A percentile compares a stretch with the other conserved stretches of the same genome.
These are phyloP conservation scores for Coemansia sp. DNA, from an alignment of 192 early-diverging fungal genomes.

Conservation along the genomic window DNA sequence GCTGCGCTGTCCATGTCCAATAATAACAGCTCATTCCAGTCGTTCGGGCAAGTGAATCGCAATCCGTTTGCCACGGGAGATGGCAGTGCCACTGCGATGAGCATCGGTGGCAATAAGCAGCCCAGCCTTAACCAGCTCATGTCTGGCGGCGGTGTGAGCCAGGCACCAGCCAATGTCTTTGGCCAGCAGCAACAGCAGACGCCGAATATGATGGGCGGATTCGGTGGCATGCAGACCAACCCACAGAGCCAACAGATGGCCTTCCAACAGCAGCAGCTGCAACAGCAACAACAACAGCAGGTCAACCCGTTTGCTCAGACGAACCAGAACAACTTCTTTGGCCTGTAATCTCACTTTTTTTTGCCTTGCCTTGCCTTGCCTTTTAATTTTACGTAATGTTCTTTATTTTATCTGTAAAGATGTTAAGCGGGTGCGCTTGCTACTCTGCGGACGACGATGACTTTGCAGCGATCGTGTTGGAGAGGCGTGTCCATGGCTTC, in stretches of 20 bases:
- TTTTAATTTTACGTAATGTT: neutral
- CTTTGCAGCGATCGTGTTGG: slow-evolving; percentile 30
- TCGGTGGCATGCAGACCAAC: neutral
- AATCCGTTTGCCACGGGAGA: slow-evolving; percentile 47
- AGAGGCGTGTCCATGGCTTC: slow-evolving; percentile 40
- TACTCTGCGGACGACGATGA: slow-evolving; percentile 25
- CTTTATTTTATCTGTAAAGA: neutral
- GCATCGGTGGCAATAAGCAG: slow-evolving; percentile 6
- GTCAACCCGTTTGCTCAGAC: slow-evolving; percentile 42
- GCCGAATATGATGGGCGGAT: slow-evolving; percentile 13
- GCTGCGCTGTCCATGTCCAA: slow-evolving; percentile 26
- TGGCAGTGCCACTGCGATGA: neutral
- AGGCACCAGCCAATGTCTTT: slow-evolving; percentile 11
- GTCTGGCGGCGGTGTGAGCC: slow-evolving; percentile 12
- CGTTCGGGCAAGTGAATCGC: slow-evolving; percentile 49
- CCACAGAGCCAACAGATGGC: slow-evolving; percentile 18
- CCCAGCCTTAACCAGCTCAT: slow-evolving; percentile 52
- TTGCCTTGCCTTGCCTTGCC: neutral
- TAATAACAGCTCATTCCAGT: slow-evolving; percentile 18
- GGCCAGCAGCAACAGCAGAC: slow-evolving; percentile 29
- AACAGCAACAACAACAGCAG: slow-evolving; percentile 33
- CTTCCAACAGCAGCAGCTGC: slow-evolving; percentile 18
- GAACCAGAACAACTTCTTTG: slow-evolving; percentile 43
- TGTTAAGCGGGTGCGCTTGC: too few relatives aligned
- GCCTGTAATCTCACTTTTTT: slow-evolving; percentile 18